Base-by-base conservation (phyloP, 306 rosid genomes). In the Lathyrus aphaca region DNA sequence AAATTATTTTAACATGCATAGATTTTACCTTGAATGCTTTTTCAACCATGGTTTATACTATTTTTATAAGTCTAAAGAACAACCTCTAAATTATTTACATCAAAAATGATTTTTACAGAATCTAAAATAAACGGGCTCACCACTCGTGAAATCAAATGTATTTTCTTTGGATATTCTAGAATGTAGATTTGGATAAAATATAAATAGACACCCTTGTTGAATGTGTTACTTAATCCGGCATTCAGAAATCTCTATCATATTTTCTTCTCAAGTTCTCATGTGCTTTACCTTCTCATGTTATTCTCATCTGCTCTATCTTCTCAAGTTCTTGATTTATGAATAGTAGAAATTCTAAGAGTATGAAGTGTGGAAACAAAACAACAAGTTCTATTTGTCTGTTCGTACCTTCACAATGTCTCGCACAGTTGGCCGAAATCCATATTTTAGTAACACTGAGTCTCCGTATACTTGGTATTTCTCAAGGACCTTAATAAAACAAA, bases 381-480 rank as follows among this genome's bases (percentile, higher is more conserved):
- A 57, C 56, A 65, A 40, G 25, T 46, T 63, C 62, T 74, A 8
- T 39, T 45, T 32, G 55, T 54, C 17, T 16, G 45, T 49, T 37
- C 88, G 21, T 68, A 94, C 97, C 98, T 84, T 94, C 74, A 82
- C 84, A 59, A 94, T 82, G 29, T 94, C 97, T 65, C 98, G 88
- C 38, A 94, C 77, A 32, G 74, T 76, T 66, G 99, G 99, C 60
- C 80, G 80, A 13, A 25, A 79, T 57, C 99, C 97, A 80, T 94
- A 84, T 81, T 57, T 76, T 66, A 78, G 78, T 86, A 94, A 66
- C 64, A 87, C 88, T 5, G 99, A 77, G 59, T 94, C 97, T 73
- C 97, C 99, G 59, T 94, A 94, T 10, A 66, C 88, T 87, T 88
- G 87, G 80, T 88, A 94, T 74, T 90, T 84, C 76, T 86, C 90